These are phyloP conservation scores for Rhizopogon roseolus DNA, from an alignment of 768 basidiomycete species.

Conservation along the genomic window DNA sequence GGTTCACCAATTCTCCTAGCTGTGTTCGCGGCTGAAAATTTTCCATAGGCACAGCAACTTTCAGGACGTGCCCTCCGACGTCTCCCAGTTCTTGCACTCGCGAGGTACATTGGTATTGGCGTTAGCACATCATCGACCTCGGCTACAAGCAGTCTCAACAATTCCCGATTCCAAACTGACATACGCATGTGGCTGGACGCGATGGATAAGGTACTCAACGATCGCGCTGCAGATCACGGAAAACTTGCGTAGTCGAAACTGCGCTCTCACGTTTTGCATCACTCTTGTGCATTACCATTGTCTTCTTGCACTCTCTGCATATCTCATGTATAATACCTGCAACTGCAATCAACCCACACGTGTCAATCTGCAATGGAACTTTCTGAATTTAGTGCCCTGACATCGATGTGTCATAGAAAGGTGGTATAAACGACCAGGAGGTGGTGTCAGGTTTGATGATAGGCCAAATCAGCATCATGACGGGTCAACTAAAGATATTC, in stretches of 20 bases:
- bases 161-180: constrained; percentile 16
- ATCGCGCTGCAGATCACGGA: constrained; percentile 49
- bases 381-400: neutral
- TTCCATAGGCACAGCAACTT: constrained; percentile 61
- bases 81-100: constrained; percentile 91
- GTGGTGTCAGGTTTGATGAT: neutral
- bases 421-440: neutral
- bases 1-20: constrained; percentile 21
- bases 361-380: neutral
- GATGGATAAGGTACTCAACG: constrained; percentile 71
- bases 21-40: neutral
- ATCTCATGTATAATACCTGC: constrained; percentile 1
- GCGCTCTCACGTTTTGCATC: neutral
- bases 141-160: constrained; percentile 2
- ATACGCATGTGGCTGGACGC: constrained; percentile 80
- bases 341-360: neutral
- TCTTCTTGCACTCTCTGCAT: constrained; percentile 7
- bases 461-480: neutral
- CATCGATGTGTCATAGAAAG: neutral
- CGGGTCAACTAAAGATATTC: neutral
- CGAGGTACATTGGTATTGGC: constrained; percentile 67
- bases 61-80: constrained; percentile 90
- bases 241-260: constrained; percentile 30
- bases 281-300: constrained; percentile 5
- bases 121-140: constrained; percentile 13